These are phyloP conservation scores for Rhipidocladum racemiflorum DNA, from an alignment of 176 grass and related monocot species.

Conservation along the genomic window DNA sequence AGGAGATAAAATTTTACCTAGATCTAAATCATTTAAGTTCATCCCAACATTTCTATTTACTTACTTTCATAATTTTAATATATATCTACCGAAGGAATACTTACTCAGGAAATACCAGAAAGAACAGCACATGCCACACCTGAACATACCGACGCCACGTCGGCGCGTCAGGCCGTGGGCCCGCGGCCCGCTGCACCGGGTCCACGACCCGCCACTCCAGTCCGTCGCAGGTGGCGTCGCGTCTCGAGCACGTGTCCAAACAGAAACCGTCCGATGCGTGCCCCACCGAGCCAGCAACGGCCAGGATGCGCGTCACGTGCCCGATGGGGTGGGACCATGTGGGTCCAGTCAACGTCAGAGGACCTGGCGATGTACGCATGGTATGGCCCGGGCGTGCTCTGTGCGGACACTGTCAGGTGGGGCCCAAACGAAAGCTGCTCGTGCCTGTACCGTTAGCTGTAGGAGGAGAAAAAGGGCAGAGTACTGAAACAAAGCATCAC, in stretches of 20 bases:
- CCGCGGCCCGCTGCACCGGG: neutral
- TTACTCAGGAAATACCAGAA: too few species aligned
- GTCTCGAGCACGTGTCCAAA: neutral
- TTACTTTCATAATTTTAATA: too few species aligned
- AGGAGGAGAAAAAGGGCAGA: neutral
- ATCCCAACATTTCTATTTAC: too few species aligned
- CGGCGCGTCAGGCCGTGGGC: neutral
- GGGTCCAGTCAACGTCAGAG: slow-evolving; percentile 23
- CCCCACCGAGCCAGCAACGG: neutral
- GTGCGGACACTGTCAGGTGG: neutral
- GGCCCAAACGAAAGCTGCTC: slow-evolving; percentile 13
- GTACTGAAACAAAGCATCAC: neutral
- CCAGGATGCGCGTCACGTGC: neutral
- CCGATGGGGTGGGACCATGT: too few species aligned
- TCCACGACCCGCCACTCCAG: neutral
- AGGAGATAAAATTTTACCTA: too few species aligned
- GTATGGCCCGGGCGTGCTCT: neutral
- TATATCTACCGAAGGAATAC: too few species aligned
- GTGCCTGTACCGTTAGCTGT: neutral
- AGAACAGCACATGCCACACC: too few species aligned
- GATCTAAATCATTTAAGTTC: too few species aligned
- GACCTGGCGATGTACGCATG: too few species aligned
- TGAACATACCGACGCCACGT: too few species aligned
- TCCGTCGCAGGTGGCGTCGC: neutral
- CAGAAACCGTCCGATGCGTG: neutral